Evolutionary conservation across 768 basidiomycete species (phyloP).

Genomic region (Pisolithus albus): DNA sequence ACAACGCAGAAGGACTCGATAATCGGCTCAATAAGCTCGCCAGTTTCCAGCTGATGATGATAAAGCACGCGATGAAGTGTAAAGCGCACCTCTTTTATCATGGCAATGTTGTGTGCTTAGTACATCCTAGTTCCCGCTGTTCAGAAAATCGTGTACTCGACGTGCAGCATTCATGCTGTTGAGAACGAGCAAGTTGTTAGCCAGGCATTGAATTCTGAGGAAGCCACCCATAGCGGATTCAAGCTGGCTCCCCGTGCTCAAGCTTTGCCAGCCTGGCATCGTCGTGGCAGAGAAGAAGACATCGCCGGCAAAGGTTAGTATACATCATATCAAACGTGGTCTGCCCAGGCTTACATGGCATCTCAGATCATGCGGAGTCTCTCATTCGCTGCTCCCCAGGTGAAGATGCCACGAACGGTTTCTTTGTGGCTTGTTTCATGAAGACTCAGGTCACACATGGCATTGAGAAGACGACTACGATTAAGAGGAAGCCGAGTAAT

Average conservation of each 20-base stretch:
- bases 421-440: constrained; percentile 95
- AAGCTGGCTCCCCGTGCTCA: constrained; percentile 55
- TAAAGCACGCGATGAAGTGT: constrained; percentile 96
- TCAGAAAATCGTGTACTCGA: constrained; percentile 87
- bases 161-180: constrained; percentile 86
- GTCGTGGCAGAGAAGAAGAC: constrained; percentile 68
- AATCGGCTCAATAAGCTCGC: constrained; percentile 80
- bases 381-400: constrained; percentile 70
- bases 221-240: constrained; percentile 58
- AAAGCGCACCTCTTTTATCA: constrained; percentile 17
- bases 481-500: constrained; percentile 24
- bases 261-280: constrained; percentile 76
- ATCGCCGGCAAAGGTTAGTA: constrained; percentile 47
- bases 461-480: constrained; percentile 2
- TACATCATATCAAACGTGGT: not conserved
- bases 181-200: constrained; percentile 93
- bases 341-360: not conserved
- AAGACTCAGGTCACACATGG: constrained; percentile 1
- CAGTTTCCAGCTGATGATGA: constrained; percentile 83
- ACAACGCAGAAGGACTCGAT: constrained; percentile 49
- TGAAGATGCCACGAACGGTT: constrained; percentile 90
- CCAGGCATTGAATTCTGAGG: constrained; percentile 61
- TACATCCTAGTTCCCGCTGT: constrained; percentile 59
- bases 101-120: not conserved
- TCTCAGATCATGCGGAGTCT: constrained; percentile 49